A percentile compares a stretch with the other conserved stretches of the same genome.
Conservation (phyloP, 73 alveolate genomes). For the Tetrahymena thermophila region DNA sequence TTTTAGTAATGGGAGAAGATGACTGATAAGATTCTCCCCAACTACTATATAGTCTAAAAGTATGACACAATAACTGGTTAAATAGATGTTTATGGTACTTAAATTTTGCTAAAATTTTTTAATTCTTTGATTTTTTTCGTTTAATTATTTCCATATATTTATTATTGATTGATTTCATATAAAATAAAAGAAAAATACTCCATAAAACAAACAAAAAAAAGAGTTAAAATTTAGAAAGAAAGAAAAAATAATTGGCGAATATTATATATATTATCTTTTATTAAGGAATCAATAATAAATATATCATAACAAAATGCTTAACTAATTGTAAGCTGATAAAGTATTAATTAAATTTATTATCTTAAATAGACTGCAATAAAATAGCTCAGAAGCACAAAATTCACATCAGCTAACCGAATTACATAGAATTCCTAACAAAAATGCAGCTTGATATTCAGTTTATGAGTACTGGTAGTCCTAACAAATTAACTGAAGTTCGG, state of each 20-base stretch:
- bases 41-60: background rate
- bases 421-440: background rate
- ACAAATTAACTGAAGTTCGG: background rate
- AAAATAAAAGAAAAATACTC: too few relatives aligned
- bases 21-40: background rate
- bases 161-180: too few relatives aligned
- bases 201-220: too few relatives aligned
- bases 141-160: too few relatives aligned
- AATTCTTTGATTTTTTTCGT: too few relatives aligned
- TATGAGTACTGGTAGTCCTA: background rate
- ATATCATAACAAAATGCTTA: too few relatives aligned
- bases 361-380: background rate
- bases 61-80: background rate
- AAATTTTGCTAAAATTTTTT: too few relatives aligned
- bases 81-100: background rate
- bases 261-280: too few relatives aligned
- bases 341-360: background rate
- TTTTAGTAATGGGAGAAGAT: background rate
- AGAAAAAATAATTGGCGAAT: too few relatives aligned
- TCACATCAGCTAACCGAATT: background rate
- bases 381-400: background rate
- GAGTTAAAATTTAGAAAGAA: too few relatives aligned
- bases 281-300: too few relatives aligned
- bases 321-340: background rate
- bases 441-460: background rate